These are phyloP conservation scores for Ceratobasidium sp. DNA, from an alignment of 1,284 basidiomycete species.

Conservation along the genomic window DNA sequence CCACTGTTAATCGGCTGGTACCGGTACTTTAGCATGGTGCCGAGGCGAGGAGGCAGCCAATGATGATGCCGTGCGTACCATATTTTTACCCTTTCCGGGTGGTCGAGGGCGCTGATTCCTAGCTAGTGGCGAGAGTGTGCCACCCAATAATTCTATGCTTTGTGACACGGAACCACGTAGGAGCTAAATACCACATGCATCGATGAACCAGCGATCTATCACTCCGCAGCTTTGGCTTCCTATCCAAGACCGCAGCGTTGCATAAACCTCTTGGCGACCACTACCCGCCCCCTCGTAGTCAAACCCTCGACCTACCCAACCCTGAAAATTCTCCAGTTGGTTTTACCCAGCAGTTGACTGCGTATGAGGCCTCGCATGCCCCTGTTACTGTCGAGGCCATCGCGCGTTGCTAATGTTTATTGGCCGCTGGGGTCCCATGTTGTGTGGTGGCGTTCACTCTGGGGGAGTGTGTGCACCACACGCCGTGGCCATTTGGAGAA, in stretches of 20 bases:
- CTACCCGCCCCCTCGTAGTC: not conserved
- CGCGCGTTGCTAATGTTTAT: not conserved
- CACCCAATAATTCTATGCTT: not conserved
- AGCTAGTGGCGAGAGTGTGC: not conserved
- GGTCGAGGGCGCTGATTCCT: not conserved
- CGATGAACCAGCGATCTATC: not conserved
- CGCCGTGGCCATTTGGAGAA: not conserved
- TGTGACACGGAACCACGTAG: not conserved
- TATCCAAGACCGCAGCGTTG: not conserved
- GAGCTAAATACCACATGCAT: not conserved
- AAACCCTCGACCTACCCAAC: not conserved
- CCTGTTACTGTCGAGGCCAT: not conserved
- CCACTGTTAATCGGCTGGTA: not conserved
- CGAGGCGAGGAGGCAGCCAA: not conserved
- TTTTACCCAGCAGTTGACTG: not conserved
- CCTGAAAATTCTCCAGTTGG: not conserved
- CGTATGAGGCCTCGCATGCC: not conserved
- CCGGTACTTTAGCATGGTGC: not conserved
- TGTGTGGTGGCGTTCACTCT: not conserved
- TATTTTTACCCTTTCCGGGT: not conserved
- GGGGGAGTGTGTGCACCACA: not conserved
- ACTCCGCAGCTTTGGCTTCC: not conserved
- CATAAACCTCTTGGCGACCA: not conserved
- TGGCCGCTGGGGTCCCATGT: conserved; percentile 2
- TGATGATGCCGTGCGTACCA: not conserved